Base-by-base conservation (phyloP, 495 filamentous ascomycete species). In the Hapsidospora chrysogenum region DNA sequence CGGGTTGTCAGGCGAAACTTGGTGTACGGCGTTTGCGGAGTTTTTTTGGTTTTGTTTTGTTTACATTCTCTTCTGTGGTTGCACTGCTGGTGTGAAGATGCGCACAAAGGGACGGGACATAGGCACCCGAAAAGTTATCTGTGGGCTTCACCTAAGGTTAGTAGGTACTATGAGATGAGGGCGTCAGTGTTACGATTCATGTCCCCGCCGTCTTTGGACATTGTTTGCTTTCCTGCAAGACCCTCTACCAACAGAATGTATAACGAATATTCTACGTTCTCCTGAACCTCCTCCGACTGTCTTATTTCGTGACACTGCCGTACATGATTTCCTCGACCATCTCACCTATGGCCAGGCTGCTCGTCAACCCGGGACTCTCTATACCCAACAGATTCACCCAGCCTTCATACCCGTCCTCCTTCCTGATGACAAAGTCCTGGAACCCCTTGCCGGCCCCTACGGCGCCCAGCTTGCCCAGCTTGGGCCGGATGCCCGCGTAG, bases 341-440 rank as follows among this genome's bases (percentile, higher is more conserved):
- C 46, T 92, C 84, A 9, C 63, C 87, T 58, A 97, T 93, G 9
- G 85, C 85, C 60, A 97, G 62, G 37, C 64, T 74, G 51, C 80
- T 87, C 19, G 89, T 97, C 53, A 97, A 60, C 31, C 89, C 92
- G 0, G 89, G 89, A 58, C 83, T 92, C 59, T 97, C 89, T 52
- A 97, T 94, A 5, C 83, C 85, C 46, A 96, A 48, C 43, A 95
- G 51, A 57, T 96, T 95, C 15, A 96, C 70, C 67, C 85, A 94
- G n/a, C 85, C 85, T 13, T 68, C 55, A 47, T 68, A 82, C 0
- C 80, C 89, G 14, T 86, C 71, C 55, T 95, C 89, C 48, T 71
- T 71, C 42, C 66, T 56, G 31, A 97, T 84, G 8, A 78, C 59
- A 54, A 97, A 96, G 57, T 97, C 89, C 45, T 78, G 61, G 43